Evolutionary conservation across 2,329 filamentous ascomycete genomes (phyloP).

Genomic region (Cordyceps tenuipes): DNA sequence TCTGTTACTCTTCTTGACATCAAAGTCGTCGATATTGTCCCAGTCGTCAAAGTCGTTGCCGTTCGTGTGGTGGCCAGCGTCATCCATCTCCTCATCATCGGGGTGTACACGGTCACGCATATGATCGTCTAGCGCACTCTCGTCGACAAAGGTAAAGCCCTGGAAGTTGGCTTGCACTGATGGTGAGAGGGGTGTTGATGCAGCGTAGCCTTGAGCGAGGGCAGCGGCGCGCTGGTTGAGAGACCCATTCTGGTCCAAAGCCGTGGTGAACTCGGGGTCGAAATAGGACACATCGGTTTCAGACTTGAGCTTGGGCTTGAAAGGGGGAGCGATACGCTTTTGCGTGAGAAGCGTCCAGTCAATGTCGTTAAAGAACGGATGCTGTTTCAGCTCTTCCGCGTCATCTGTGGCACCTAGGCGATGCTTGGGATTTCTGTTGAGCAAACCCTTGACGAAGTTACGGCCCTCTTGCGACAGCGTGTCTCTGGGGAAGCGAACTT

Average conservation of each 20-base stretch:
- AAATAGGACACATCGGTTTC: conserved; percentile 97
- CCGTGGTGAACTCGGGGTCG: conserved; percentile 96
- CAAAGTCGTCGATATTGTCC: conserved; percentile 50
- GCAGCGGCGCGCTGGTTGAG: conserved; percentile 87
- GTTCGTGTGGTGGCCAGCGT: conserved; percentile 30
- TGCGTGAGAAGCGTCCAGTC: conserved; percentile 83
- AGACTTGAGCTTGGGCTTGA: conserved; percentile 94
- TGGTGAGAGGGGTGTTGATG: conserved; percentile 86
- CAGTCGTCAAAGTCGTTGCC: conserved; percentile 42
- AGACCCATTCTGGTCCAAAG: conserved; percentile 76
- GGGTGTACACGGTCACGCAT: conserved; percentile 47
- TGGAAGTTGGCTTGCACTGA: conserved; percentile 98
- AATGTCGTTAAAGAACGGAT: conserved; percentile 89
- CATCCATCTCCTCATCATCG: conserved; percentile 54
- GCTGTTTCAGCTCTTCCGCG: conserved; percentile 86
- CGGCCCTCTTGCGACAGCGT: conserved; percentile 89
- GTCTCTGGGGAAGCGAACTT: conserved; percentile 91
- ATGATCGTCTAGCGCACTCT: conserved; percentile 86
- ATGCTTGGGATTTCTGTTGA: conserved; percentile 96
- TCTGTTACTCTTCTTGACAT: conserved; percentile 43
- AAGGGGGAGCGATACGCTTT: conserved; percentile 91
- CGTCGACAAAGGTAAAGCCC: conserved; percentile 98
- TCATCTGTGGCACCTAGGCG: conserved; percentile 84
- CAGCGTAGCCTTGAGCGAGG: conserved; percentile 74
- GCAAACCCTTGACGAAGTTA: conserved; percentile 94